Conservation (phyloP, 345 rosid genomes). For the Cochlearia excelsa region DNA sequence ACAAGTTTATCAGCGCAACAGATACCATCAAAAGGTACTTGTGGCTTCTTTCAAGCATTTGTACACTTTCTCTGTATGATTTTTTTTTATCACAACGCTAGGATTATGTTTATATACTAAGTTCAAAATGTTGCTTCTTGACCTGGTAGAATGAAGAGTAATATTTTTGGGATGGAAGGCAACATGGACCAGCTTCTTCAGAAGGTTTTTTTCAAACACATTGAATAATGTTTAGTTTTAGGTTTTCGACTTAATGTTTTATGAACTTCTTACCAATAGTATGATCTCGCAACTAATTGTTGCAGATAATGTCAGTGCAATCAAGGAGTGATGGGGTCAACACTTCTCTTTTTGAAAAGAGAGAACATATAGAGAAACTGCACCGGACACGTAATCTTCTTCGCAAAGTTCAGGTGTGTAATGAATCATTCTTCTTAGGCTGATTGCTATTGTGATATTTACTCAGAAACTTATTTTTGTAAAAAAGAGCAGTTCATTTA, state of each 20-base stretch:
- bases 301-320: slow-evolving; percentile 93
- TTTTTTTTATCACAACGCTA: background rate
- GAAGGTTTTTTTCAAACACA: slow-evolving; percentile 46
- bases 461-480: slow-evolving; percentile 43
- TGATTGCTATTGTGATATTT: slow-evolving; percentile 29
- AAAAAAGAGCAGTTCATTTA: slow-evolving; percentile 91
- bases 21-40: slow-evolving; percentile 90
- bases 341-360: slow-evolving; percentile 84
- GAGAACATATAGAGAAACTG: slow-evolving; percentile 95
- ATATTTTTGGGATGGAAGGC: slow-evolving; percentile 94
- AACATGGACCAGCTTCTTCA: slow-evolving; percentile 95
- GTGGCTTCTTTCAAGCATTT: slow-evolving; percentile 3
- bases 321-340: slow-evolving; percentile 97
- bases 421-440: slow-evolving; percentile 17
- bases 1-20: slow-evolving; percentile 95
- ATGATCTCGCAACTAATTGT: slow-evolving; percentile 13
- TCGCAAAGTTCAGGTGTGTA: slow-evolving; percentile 90
- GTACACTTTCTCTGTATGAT: background rate
- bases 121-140: slow-evolving; percentile 15
- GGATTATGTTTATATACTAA: slow-evolving; percentile 5
- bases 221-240: slow-evolving; percentile 2
- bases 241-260: background rate
- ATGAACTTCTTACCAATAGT: slow-evolving; percentile 6
- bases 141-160: slow-evolving; percentile 85
- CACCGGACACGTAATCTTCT: slow-evolving; percentile 94